Evolutionary conservation across 148 eudicot species (phyloP).

Genomic region (Camellia japonica): DNA sequence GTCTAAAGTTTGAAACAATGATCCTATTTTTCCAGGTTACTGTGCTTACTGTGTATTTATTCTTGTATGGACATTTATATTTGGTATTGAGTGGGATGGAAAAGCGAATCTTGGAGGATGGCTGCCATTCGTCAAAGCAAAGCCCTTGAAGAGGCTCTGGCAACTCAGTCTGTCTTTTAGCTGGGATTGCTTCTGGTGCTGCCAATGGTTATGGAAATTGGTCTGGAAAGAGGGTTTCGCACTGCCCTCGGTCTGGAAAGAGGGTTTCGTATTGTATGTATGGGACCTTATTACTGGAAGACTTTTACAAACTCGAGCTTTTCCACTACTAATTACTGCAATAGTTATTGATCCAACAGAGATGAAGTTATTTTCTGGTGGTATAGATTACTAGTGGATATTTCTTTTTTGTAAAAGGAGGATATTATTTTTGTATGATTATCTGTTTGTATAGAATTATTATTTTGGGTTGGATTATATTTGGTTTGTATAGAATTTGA

Average conservation of each 20-base stretch:
- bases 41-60: slow-evolving; percentile 74
- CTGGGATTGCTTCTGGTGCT: slow-evolving; percentile 78
- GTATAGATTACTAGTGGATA: too few relatives aligned
- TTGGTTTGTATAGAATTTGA: too few relatives aligned
- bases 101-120: slow-evolving; percentile 58
- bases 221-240: slow-evolving; percentile 91
- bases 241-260: slow-evolving; percentile 23
- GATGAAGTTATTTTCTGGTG: too few relatives aligned
- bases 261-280: too few relatives aligned
- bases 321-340: too few relatives aligned
- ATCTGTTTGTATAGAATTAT: too few relatives aligned
- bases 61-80: slow-evolving; percentile 80
- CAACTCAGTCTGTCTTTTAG: slow-evolving; percentile 79
- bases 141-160: slow-evolving; percentile 82
- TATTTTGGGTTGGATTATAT: too few relatives aligned
- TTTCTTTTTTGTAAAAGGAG: too few relatives aligned
- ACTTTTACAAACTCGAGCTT: too few relatives aligned
- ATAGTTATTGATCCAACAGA: too few relatives aligned
- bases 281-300: too few relatives aligned
- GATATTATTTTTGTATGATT: too few relatives aligned
- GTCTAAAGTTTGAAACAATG: background rate
- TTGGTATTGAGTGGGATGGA: slow-evolving; percentile 92
- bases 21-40: slow-evolving; percentile 63
- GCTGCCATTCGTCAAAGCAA: slow-evolving; percentile 48
- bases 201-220: slow-evolving; percentile 98